Conservation (phyloP, 2,329 filamentous ascomycete species). For the Talaromyces pinophilus region DNA sequence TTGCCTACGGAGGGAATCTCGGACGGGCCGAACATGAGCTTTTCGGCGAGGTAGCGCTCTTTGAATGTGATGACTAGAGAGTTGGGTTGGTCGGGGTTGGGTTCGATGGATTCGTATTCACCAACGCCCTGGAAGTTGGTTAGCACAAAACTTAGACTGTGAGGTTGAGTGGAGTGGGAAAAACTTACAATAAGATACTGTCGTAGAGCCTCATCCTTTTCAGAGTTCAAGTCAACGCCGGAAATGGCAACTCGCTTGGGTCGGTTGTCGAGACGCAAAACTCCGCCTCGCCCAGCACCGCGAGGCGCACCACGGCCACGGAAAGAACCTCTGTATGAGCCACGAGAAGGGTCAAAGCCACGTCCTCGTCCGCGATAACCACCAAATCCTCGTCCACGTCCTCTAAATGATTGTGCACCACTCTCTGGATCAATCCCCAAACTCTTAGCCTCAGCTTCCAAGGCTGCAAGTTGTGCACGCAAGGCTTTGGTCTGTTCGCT, state of each 20-base stretch:
- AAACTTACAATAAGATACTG: slow-evolving; percentile 56
- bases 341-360: slow-evolving; percentile 42
- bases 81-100: slow-evolving; percentile 42
- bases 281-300: slow-evolving; percentile 48
- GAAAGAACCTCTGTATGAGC: slow-evolving; percentile 42
- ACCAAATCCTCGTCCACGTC: slow-evolving; percentile 32
- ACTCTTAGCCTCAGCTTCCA: slow-evolving; percentile 58
- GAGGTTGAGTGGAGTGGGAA: background rate
- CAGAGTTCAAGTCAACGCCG: slow-evolving; percentile 49
- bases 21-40: slow-evolving; percentile 51
- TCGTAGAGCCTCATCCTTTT: slow-evolving; percentile 58
- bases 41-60: slow-evolving; percentile 56
- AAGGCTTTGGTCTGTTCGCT: slow-evolving; percentile 55
- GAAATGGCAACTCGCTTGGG: slow-evolving; percentile 56
- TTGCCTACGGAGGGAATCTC: slow-evolving; percentile 56
- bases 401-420: slow-evolving; percentile 30
- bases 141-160: slow-evolving; percentile 20
- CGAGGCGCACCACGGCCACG: slow-evolving; percentile 46
- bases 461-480: slow-evolving; percentile 55
- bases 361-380: slow-evolving; percentile 47
- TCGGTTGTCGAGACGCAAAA: slow-evolving; percentile 60
- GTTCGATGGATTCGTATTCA: slow-evolving; percentile 50
- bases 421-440: slow-evolving; percentile 53
- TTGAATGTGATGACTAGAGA: slow-evolving; percentile 50
- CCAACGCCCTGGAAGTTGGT: slow-evolving; percentile 42